Base-by-base conservation (phyloP, 2,329 filamentous ascomycete species). In the Trichoderma sp. region DNA sequence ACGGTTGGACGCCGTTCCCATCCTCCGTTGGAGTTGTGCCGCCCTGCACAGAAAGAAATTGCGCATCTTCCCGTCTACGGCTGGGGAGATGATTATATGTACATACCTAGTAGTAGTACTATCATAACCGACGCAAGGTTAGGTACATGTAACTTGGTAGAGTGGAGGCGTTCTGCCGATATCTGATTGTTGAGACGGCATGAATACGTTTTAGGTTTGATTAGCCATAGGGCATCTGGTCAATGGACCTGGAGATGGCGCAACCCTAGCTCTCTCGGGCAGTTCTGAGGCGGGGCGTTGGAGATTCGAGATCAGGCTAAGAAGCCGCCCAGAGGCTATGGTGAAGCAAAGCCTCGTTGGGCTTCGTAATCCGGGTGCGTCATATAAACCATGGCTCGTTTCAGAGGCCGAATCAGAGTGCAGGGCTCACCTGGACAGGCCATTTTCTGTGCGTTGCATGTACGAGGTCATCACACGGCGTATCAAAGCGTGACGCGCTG, bases 321-420 rank as follows among this genome's bases (percentile, higher is more conserved):
- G 27, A 4, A 54, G 35, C 25, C 2, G 8, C n/a, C 27, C 29
- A 54, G 52, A 34, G 52, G n/a, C 27, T 54, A 27, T 48, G 42
- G 42, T 48, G 45, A 52, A 45, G 60, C 60, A 54, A 42, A 39
- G 60, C 60, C 60, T 54, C 50, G 34, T 12, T 27, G 27, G 34
- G 25, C 35, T 22, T 60, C 57, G 57, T 64, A 64, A 64, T 64
- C 25, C 50, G 13, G 50, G 17, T 56, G 50, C 60, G 60, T 64
- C 50, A 64, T 42, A 53, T 56, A 34, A 42, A 37, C 29, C 35
- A 7, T 19, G 60, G 22, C 60, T 54, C 60, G 60, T 64, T 32
- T 64, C 60, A 54, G n/a, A 32, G 48, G 48, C 48, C 50, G 60
- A 56, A 45, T 56, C 35, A 54, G 50, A 29, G 10, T 15, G 48